Conservation (phyloP, 495 filamentous ascomycete species). For the Xylaria nigripes region DNA sequence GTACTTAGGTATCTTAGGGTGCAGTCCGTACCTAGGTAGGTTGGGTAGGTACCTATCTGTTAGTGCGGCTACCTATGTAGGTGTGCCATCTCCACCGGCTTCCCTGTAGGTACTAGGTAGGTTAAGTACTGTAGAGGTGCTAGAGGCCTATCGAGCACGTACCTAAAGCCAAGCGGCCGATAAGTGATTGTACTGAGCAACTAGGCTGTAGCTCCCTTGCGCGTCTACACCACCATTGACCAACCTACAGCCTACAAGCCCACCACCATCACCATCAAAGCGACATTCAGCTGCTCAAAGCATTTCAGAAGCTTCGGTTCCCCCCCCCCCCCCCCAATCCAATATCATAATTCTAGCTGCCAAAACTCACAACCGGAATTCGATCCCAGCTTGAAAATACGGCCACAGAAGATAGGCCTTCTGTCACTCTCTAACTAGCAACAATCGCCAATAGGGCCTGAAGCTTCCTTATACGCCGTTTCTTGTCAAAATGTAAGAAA, state of each 20-base stretch:
- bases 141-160: neutral
- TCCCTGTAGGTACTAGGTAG: no score
- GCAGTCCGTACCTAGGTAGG: no score
- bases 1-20: no score
- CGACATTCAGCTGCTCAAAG: constrained; percentile 6
- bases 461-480: neutral
- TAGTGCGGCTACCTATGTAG: no score
- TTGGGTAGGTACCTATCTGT: no score
- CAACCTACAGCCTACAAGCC: no score
- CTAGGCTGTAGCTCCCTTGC: constrained; percentile 34
- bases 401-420: neutral
- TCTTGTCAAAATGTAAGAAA: constrained; percentile 28
- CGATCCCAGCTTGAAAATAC: neutral
- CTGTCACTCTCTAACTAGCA: neutral
- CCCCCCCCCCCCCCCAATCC: neutral
- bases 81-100: no score
- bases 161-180: neutral
- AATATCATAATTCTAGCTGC: no score
- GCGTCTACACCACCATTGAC: constrained; percentile 17
- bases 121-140: no score
- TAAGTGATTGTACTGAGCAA: neutral
- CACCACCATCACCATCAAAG: neutral
- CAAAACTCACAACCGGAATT: no score
- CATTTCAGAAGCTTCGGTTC: constrained; percentile 10
- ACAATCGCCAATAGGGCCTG: neutral